A percentile compares a stretch with the other conserved stretches of the same genome.
These are phyloP conservation scores for Anisodus acutangulus DNA, from an alignment of 257 asterid species.

Conservation along the genomic window DNA sequence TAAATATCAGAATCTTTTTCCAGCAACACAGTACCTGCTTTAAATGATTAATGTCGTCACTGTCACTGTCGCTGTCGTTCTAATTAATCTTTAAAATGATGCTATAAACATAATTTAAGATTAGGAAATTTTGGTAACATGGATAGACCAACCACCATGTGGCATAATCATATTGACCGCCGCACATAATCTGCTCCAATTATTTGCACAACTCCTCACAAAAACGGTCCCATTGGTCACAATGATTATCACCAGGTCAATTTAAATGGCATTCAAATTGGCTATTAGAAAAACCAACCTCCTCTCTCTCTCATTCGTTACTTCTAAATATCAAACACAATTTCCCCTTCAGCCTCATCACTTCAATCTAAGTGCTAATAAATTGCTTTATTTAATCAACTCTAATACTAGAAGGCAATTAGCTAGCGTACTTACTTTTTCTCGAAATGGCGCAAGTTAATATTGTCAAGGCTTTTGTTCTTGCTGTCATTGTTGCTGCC, in stretches of 20 bases:
- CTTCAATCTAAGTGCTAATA: background rate
- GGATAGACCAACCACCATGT: background rate
- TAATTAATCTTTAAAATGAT: no score
- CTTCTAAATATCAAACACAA: background rate
- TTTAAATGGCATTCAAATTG: background rate
- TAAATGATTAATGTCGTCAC: no score
- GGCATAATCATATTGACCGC: background rate
- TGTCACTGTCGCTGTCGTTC: no score
- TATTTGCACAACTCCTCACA: background rate
- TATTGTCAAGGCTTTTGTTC: slow-evolving; percentile 36
- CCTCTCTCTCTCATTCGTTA: background rate
- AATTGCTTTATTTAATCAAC: background rate
- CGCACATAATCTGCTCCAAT: background rate
- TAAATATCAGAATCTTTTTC: no score
- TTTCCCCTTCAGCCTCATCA: background rate
- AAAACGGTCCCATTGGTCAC: background rate
- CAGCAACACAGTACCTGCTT: no score
- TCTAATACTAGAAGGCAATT: background rate
- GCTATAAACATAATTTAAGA: no score
- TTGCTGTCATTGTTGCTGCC: slow-evolving; percentile 40
- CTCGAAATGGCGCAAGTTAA: slow-evolving; percentile 52
- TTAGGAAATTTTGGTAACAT: background rate
- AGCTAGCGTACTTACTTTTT: background rate
- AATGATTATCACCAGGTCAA: background rate
- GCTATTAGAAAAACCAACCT: background rate